A percentile compares a stretch with the other conserved stretches of the same genome.
Evolutionary conservation across 768 basidiomycete genomes (phyloP).

Genomic region (Suillus discolor): DNA sequence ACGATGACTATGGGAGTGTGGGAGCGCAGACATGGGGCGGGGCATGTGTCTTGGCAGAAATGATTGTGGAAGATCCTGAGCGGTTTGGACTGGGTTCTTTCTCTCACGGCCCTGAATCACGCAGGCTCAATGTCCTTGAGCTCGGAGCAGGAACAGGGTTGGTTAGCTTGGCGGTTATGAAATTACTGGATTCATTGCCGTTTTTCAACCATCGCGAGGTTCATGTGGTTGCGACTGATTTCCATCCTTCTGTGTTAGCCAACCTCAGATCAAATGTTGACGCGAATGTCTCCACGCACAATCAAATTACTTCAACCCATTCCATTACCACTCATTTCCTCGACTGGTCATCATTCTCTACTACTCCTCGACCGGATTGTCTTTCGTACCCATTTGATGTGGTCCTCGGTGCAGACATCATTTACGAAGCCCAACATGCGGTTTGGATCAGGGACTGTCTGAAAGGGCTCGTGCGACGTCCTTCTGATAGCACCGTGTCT

Average conservation of each 20-base stretch:
- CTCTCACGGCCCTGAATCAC: background rate
- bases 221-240: constrained; percentile 49
- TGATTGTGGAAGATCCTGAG: constrained; percentile 60
- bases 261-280: constrained; percentile 50
- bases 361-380: constrained; percentile 17
- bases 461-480: constrained; percentile 35
- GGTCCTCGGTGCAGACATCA: constrained; percentile 54
- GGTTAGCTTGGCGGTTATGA: constrained; percentile 45
- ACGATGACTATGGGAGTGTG: constrained; percentile 69
- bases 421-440: constrained; percentile 54
- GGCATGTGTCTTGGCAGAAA: constrained; percentile 77
- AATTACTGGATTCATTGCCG: constrained; percentile 24
- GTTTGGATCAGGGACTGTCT: constrained; percentile 49
- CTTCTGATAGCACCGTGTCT: constrained; percentile 1
- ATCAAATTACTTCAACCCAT: constrained; percentile 5
- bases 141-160: constrained; percentile 62
- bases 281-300: constrained; percentile 31
- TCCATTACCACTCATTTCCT: constrained; percentile 32
- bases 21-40: constrained; percentile 92
- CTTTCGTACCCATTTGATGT: constrained; percentile 46
- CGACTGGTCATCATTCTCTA: constrained; percentile 41
- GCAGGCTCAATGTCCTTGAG: constrained; percentile 46
- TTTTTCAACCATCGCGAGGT: constrained; percentile 9
- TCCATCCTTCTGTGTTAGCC: constrained; percentile 47
- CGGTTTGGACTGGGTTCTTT: constrained; percentile 44